A percentile compares a stretch with the other conserved stretches of the same genome.
phyloP scores from a whole-genome alignment of 345 rosid genomes.

The Sisymbrium altissimum region DNA sequence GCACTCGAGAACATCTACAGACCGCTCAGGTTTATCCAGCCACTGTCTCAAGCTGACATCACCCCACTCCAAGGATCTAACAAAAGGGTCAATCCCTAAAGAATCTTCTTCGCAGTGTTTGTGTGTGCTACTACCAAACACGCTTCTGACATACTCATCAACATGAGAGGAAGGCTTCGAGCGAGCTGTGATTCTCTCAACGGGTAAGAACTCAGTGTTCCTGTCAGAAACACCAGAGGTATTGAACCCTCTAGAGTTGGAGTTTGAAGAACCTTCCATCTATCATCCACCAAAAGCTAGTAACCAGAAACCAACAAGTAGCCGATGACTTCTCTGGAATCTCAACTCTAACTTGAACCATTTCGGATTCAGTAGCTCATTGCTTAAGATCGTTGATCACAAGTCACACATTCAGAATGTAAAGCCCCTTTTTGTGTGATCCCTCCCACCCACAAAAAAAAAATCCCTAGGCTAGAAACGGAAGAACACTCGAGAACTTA shows the following conservation, averaged over 20 bases:
- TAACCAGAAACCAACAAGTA: slow-evolving; percentile 40
- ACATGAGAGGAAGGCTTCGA: slow-evolving; percentile 42
- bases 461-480: slow-evolving; percentile 9
- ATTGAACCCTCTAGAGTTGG: slow-evolving; percentile 60
- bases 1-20: slow-evolving; percentile 75
- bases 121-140: slow-evolving; percentile 41
- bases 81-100: slow-evolving; percentile 48
- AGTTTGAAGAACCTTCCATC: slow-evolving; percentile 86
- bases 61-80: slow-evolving; percentile 62
- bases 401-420: slow-evolving; percentile 13
- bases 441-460: slow-evolving; percentile 15
- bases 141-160: slow-evolving; percentile 52
- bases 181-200: slow-evolving; percentile 34
- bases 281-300: slow-evolving; percentile 46
- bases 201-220: slow-evolving; percentile 39
- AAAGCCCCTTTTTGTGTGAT: slow-evolving; percentile 10
- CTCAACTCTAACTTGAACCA: slow-evolving; percentile 42
- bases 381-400: slow-evolving; percentile 15
- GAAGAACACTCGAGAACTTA: slow-evolving; percentile 16
- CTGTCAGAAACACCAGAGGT: slow-evolving; percentile 55
- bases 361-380: slow-evolving; percentile 47
- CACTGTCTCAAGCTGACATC: slow-evolving; percentile 96
- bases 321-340: slow-evolving; percentile 40
- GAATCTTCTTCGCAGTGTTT: slow-evolving; percentile 44
- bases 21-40: slow-evolving; percentile 77